Evolutionary conservation across 192 early-diverging fungal genomes (phyloP), one percentile per base, ranked within the genome.

Genomic region (Chytriomyces hyalinus): DNA sequence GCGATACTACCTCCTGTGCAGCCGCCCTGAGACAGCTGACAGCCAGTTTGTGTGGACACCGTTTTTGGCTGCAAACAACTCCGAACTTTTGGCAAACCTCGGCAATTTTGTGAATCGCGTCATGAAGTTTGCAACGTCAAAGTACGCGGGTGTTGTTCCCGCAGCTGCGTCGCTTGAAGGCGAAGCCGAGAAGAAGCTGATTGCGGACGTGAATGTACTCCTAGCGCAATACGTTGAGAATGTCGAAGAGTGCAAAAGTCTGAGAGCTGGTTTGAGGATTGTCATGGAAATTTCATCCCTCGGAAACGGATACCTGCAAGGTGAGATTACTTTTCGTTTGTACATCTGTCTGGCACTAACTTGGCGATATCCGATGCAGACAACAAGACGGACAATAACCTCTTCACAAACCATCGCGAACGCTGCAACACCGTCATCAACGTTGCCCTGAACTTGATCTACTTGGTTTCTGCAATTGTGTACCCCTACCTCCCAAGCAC

Each of bases 31-130:
- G 81, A 88, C 93, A 1, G 87, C 87, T 67, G 98, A 99, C 82
- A 92, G 93, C 5, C 86, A 94, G 77, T 98, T 98, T 80, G 89
- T 93, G 6, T 99, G 98, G 98, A 88, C 83, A 75, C 93, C 93
- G 64, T 96, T 99, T 79, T 92, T 95, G 60, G 83, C 92, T 4
- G 93, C 93, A 76, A 99, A 99, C 90, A 99, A 99, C 88, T 90
- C 85, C 75, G 97, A 97, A 88, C 87, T 99, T 68, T 85, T 99
- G 60, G 93, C 92, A 66, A 99, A 98, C 83, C 73, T 97, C 5
- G 98, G 98, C 68, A 99, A 99, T 90, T 95, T 98, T 86, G 93
- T 96, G 75, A 99, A 97, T 86, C 93, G 98, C 75, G 93, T 95
- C 43, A 87, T 98, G 82, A 96, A 96, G 84, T 99, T 98, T 85